A percentile compares a stretch with the other conserved stretches of the same genome.
Evolutionary conservation across 352 stramenopile species (phyloP).

Genomic region (Pythium grandisporangium): DNA sequence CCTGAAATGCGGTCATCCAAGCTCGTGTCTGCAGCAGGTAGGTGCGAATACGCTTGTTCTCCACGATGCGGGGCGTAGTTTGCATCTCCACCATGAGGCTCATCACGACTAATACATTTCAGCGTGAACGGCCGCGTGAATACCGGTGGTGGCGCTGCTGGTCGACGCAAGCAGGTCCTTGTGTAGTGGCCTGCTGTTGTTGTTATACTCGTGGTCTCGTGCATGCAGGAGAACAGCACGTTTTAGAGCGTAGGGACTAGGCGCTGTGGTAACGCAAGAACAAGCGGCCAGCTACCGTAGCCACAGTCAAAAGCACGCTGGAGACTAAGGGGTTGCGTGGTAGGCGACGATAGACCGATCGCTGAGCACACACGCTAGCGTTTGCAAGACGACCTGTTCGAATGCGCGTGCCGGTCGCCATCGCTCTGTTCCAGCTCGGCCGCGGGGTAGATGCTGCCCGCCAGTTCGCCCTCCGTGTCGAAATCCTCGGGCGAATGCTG

Average conservation of each 20-base stretch:
- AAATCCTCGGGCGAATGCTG: constrained; percentile 78
- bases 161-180: no score
- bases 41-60: constrained; percentile 76
- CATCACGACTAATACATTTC: constrained; percentile 78
- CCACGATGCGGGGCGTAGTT: constrained; percentile 61
- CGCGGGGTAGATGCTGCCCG: constrained; percentile 65
- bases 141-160: no score
- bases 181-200: no score
- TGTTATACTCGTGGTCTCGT: no score
- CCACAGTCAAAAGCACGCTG: no score
- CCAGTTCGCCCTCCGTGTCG: constrained; percentile 76
- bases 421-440: constrained; percentile 30
- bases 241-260: no score
- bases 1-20: constrained; percentile 63
- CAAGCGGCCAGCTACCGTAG: no score
- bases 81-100: constrained; percentile 84
- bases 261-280: no score
- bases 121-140: no score
- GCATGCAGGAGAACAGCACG: no score
- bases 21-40: constrained; percentile 78
- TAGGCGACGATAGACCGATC: no score
- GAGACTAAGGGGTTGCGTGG: no score
- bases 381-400: constrained; percentile 41
- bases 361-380: constrained; percentile 30
- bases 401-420: constrained; percentile 12